Base-by-base conservation (phyloP, 768 basidiomycete genomes). In the Omphalotus guepiniiformis region DNA sequence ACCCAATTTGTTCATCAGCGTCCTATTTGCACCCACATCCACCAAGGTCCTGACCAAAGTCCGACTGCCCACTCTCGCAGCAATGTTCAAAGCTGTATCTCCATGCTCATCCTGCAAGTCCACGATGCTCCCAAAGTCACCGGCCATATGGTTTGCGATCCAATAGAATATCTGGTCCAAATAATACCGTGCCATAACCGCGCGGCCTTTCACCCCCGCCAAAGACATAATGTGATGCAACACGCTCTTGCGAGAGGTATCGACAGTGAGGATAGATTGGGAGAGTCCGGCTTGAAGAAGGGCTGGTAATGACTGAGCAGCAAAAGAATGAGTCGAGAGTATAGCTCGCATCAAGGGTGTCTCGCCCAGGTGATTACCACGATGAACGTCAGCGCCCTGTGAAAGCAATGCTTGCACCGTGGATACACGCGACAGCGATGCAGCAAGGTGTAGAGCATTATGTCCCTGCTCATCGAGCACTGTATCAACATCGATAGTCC, bases 91-190 rank as follows among this genome's bases (percentile, higher is more conserved):
- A 6, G 92, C 92, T 0, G 95, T 97, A 61, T 99, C 96, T 0
- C 95, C 96, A 62, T 97, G 86, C 55, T 89, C 83, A 59, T 99
- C 96, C 65, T 92, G 90, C 34, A 95, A 69, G 63, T 98, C 92
- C 9, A 98, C 83, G 42, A 97, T 66, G 4, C 80, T 83, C 56
- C 75, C 74, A 60, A 91, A 93, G 55, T 86, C 82, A 1, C 84
- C 87, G 6, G 75, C 78, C 55, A 92, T 81, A 50, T 84, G 71
- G 48, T 85, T 78, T 15, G 84, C 91, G 55, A 97, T 80, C 82
- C 84, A 92, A 52, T 83, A 75, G 56, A 98, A 82, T 43, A 97
- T 80, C 57, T 85, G 83, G 54, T 94, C 91, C 47, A 98, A 79
- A 63, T 98, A 98, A 66, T 94, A 93, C 41, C 89, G 74, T 8